Evolutionary conservation across 805 yeast species (phyloP).

Genomic region (Candida michaelii): DNA sequence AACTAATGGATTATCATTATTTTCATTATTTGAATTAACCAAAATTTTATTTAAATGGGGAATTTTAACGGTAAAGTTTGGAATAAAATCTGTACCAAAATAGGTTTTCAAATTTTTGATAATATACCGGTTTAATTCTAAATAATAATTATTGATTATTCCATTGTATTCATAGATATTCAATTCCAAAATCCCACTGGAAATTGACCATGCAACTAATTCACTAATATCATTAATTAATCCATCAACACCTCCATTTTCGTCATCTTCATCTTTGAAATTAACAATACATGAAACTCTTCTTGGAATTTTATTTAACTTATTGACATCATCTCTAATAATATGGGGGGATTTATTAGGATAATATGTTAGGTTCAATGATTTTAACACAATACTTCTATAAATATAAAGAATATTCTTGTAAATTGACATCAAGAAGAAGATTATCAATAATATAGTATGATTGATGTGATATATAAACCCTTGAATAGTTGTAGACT

Average conservation of each 20-base stretch:
- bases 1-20: constrained; percentile 50
- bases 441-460: constrained; percentile 49
- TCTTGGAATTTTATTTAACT: constrained; percentile 73
- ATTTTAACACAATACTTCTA: constrained; percentile 54
- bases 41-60: constrained; percentile 64
- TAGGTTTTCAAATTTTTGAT: constrained; percentile 61
- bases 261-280: constrained; percentile 72
- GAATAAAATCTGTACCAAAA: constrained; percentile 70
- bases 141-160: constrained; percentile 46
- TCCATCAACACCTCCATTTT: constrained; percentile 87
- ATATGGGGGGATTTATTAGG: constrained; percentile 76
- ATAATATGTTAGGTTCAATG: constrained; percentile 63
- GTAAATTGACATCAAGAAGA: constrained; percentile 54
- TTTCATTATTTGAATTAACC: constrained; percentile 21
- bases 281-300: constrained; percentile 74
- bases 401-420: constrained; percentile 53
- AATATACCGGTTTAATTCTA: constrained; percentile 57
- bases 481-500: constrained; percentile 5
- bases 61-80: constrained; percentile 58
- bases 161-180: constrained; percentile 83
- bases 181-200: constrained; percentile 76
- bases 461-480: constrained; percentile 37
- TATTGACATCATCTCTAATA: constrained; percentile 77
- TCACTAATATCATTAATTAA: constrained; percentile 76
- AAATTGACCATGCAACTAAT: constrained; percentile 81